Evolutionary conservation across 495 filamentous ascomycete species (phyloP).

Genomic region (Hypomontagnella submonticulosa): DNA sequence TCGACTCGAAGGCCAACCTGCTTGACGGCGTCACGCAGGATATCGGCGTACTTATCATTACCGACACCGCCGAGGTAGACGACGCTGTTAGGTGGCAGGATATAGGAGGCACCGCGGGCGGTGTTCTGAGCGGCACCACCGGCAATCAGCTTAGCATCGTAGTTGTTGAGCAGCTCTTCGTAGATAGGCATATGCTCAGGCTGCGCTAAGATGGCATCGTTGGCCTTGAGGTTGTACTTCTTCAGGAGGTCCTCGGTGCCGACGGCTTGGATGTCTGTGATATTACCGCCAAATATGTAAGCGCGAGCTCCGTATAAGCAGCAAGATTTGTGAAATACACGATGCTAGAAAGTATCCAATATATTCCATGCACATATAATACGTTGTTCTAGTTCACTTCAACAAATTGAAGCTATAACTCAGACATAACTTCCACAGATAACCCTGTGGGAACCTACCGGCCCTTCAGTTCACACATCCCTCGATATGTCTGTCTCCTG

Average conservation of each 20-base stretch:
- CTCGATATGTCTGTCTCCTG: neutral
- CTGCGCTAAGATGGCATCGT: slow-evolving; percentile 97
- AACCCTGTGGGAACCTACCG: neutral
- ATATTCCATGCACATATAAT: neutral
- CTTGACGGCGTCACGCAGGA: slow-evolving; percentile 79
- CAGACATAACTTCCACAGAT: neutral
- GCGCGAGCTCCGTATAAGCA: slow-evolving; percentile 7
- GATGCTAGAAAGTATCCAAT: neutral
- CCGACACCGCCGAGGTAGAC: slow-evolving; percentile 95
- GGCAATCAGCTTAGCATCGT: slow-evolving; percentile 91
- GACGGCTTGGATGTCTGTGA: slow-evolving; percentile 87
- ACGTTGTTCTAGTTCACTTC: neutral
- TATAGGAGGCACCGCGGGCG: slow-evolving; percentile 95
- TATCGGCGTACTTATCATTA: slow-evolving; percentile 88
- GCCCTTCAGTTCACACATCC: slow-evolving; percentile 9
- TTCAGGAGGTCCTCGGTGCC: slow-evolving; percentile 83
- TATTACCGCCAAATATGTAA: slow-evolving; percentile 16
- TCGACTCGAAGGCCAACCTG: slow-evolving; percentile 88
- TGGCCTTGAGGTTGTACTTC: slow-evolving; percentile 92
- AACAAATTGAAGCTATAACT: slow-evolving; percentile 4
- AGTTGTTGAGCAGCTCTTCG: slow-evolving; percentile 88
- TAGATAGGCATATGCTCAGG: slow-evolving; percentile 88
- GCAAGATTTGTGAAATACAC: neutral
- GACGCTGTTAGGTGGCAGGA: slow-evolving; percentile 86
- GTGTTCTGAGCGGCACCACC: slow-evolving; percentile 99